A percentile compares a stretch with the other conserved stretches of the same genome.
Evolutionary conservation across 2,329 filamentous ascomycete species (phyloP).

Genomic region (Ilyonectria mors-panacis): DNA sequence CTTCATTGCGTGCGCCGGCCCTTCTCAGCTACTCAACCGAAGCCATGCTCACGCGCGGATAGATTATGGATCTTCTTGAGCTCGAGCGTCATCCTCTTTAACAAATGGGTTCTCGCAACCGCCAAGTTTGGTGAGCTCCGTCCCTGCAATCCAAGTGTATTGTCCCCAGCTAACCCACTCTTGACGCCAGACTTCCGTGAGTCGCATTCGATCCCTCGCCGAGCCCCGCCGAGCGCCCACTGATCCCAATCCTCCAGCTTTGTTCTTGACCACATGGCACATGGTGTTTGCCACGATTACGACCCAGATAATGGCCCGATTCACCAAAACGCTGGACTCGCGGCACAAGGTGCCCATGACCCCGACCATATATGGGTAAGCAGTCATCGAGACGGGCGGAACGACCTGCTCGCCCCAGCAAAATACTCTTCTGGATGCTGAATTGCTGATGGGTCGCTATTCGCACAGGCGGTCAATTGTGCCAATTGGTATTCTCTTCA

Average conservation of each 20-base stretch:
- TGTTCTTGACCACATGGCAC: constrained; percentile 32
- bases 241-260: constrained; percentile 5
- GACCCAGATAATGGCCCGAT: constrained; percentile 27
- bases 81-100: constrained; percentile 31
- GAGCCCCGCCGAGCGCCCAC: background rate
- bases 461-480: constrained; percentile 22
- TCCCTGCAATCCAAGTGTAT: background rate
- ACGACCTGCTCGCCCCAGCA: background rate
- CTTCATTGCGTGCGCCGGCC: constrained; percentile 25
- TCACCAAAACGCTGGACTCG: constrained; percentile 29
- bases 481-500: constrained; percentile 28
- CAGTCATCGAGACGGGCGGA: background rate
- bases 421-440: background rate
- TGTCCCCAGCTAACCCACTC: background rate
- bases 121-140: constrained; percentile 27
- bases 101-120: constrained; percentile 29
- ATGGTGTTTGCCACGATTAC: constrained; percentile 24
- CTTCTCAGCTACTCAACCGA: background rate
- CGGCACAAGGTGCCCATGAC: constrained; percentile 32
- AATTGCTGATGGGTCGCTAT: constrained; percentile 4
- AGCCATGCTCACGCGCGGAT: constrained; percentile 1
- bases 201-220: background rate
- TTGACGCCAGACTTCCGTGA: constrained; percentile 22
- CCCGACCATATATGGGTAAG: constrained; percentile 23
- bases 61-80: constrained; percentile 28